Base-by-base conservation (phyloP, 371 early-diverging fungal genomes). In the Apophysomyces elegans region DNA sequence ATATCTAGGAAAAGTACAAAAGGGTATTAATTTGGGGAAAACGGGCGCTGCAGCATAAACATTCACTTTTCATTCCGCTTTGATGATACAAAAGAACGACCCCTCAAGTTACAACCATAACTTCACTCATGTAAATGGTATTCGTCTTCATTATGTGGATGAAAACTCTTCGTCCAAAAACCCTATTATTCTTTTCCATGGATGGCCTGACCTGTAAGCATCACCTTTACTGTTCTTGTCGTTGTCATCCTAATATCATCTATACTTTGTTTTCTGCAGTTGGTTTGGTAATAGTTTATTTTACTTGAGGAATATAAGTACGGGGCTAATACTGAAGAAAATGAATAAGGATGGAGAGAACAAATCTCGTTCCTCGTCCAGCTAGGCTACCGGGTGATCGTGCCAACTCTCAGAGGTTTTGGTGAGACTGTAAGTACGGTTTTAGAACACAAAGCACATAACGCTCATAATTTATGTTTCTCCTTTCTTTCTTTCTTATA, bases 381-480 rank as follows among this genome's bases (percentile, higher is more conserved):
- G 1, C 76, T 79, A 16, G 92, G 92, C 9, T 93, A 87, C 74
- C 87, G 92, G 37, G 91, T 92, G 26, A 84, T 92, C 59, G 92
- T 80, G 8, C 85, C 89, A 16, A 86, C 87, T 62, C 67, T 88
- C 41, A 77, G 88, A 11, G 93, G 93, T 37, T 92, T 85, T 66
- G 92, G 92, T 45, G 82, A 87, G 66, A 85, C 89, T 7, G 88
- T 86, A 75, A 67, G 84, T 64, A 26, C 32, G 2, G 32, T 3
- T 26, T 46, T 44, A n/a, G 13, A 9, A 41, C 5, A 37, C 13
- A 63, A 13, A 35, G 0, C 26, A 5, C 14, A 37, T 26, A 1
- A 26, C 32, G 32, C 32, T 26, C 32, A 26, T 26, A 2, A 3
- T 26, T 26, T 26, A 26, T 26, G 32, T 26, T 26, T 26, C 54